phyloP scores from a whole-genome alignment of 164 flowering plant genomes.

The Macadamia integrifolia region DNA sequence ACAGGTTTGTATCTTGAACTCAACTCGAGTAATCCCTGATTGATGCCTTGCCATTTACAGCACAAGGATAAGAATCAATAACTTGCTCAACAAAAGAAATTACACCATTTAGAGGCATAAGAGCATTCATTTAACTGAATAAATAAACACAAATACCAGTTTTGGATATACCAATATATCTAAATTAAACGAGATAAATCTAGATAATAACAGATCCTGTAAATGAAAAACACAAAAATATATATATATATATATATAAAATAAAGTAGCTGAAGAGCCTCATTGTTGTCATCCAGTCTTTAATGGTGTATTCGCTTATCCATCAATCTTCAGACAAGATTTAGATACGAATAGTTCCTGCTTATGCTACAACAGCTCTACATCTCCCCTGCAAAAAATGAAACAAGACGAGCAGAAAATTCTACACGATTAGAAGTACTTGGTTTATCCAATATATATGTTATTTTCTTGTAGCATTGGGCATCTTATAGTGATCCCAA shows the following conservation, averaged over 20 bases:
- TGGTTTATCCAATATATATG: neutral
- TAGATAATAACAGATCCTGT: too few relatives aligned
- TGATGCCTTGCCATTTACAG: neutral
- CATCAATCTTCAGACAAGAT: neutral
- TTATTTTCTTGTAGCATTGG: neutral
- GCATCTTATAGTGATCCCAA: neutral
- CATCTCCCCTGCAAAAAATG: conserved; percentile 10
- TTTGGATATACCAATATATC: neutral
- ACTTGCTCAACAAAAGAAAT: neutral
- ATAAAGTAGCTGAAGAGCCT: too few relatives aligned
- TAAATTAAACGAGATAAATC: too few relatives aligned
- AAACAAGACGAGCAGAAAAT: neutral
- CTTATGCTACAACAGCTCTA: neutral
- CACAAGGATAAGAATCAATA: neutral
- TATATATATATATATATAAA: too few relatives aligned
- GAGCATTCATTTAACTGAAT: neutral
- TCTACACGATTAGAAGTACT: neutral
- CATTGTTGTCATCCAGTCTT: neutral
- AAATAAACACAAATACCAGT: too few relatives aligned
- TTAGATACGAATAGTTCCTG: too few relatives aligned
- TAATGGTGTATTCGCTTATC: neutral
- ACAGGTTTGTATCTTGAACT: too few relatives aligned
- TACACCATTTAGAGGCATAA: neutral
- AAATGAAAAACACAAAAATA: too few relatives aligned
- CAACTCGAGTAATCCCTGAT: too few relatives aligned